These are phyloP conservation scores for Chrysophaeum taylorii DNA, from an alignment of 352 stramenopile species.

Conservation along the genomic window DNA sequence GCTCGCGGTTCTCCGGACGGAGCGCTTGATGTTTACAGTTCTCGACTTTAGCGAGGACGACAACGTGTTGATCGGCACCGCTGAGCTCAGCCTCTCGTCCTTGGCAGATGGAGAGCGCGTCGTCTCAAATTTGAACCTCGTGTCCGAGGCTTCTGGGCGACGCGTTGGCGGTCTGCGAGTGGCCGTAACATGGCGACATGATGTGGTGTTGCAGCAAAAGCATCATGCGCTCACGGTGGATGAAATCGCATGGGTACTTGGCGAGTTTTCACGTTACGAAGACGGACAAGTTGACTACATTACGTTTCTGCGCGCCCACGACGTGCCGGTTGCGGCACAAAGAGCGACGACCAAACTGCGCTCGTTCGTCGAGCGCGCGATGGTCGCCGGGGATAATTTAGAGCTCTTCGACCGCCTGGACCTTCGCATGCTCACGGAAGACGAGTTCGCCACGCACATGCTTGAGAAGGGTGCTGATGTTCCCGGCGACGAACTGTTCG, in stretches of 20 bases:
- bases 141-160: neutral
- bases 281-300: constrained; percentile 27
- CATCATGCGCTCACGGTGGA: constrained; percentile 9
- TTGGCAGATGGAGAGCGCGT: constrained; percentile 53
- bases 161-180: constrained; percentile 15
- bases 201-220: neutral
- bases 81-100: constrained; percentile 49
- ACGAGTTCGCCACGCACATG: constrained; percentile 18
- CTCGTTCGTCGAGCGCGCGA: constrained; percentile 11
- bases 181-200: constrained; percentile 17
- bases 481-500: constrained; percentile 17
- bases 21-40: constrained; percentile 61
- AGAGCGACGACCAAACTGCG: constrained; percentile 7
- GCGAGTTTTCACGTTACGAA: constrained; percentile 17
- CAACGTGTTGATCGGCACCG: constrained; percentile 56
- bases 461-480: constrained; percentile 9
- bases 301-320: constrained; percentile 14
- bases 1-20: constrained; percentile 57
- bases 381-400: neutral
- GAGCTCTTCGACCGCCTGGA: constrained; percentile 20
- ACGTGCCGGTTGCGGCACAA: constrained; percentile 5
- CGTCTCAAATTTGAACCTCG: constrained; percentile 13
- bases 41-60: constrained; percentile 41
- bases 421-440: neutral
- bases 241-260: constrained; percentile 21